phyloP scores from a whole-genome alignment of 805 yeast species.

The Pichia rugopelliculosa region DNA sequence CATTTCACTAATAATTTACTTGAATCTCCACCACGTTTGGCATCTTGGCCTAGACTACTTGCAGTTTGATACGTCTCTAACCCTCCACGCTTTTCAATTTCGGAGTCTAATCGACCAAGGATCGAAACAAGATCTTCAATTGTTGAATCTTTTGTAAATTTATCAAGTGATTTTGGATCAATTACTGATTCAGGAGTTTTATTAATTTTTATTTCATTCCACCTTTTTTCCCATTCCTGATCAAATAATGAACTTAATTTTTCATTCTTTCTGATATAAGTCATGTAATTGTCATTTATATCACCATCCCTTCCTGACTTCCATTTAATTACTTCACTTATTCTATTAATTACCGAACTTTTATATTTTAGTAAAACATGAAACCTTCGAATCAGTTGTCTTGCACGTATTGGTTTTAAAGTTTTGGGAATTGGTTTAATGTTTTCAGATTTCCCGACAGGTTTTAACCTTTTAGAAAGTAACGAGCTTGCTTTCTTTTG shows the following conservation, averaged over 20 bases:
- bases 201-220: conserved; percentile 19
- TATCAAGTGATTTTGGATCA: conserved; percentile 4
- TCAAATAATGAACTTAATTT: conserved; percentile 9
- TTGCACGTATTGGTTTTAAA: conserved; percentile 62
- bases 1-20: conserved; percentile 74
- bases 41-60: conserved; percentile 75
- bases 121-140: conserved; percentile 16
- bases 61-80: conserved; percentile 76
- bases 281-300: conserved; percentile 11
- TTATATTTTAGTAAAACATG: conserved; percentile 63
- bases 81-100: conserved; percentile 65
- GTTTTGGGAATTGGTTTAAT: conserved; percentile 28
- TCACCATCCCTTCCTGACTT: background rate
- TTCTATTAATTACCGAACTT: conserved; percentile 29
- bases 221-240: conserved; percentile 4
- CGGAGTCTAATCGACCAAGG: conserved; percentile 53
- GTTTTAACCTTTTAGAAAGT: background rate
- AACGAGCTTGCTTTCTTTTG: conserved; percentile 21
- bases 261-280: conserved; percentile 8
- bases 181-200: conserved; percentile 15
- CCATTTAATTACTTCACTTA: background rate
- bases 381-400: conserved; percentile 69
- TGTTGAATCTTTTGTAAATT: conserved; percentile 1
- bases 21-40: conserved; percentile 83
- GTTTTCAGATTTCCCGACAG: background rate